Conservation (phyloP, 2,329 filamentous ascomycete species). For the Sporothrix mexicana region DNA sequence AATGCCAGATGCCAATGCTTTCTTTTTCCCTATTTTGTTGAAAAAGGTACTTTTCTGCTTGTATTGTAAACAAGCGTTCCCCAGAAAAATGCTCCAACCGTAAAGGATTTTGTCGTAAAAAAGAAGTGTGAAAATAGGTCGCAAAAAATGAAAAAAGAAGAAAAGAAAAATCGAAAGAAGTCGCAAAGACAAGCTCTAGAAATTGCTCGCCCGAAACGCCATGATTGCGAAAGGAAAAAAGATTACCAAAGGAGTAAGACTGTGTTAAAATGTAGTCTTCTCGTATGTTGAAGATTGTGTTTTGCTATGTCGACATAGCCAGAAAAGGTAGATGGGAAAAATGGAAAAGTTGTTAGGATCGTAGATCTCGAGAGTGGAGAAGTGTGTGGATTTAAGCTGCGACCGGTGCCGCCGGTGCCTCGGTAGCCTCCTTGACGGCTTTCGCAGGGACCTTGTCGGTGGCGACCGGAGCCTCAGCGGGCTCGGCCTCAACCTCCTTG, state of each 20-base stretch:
- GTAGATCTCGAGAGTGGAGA: not conserved
- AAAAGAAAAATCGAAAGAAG: not conserved
- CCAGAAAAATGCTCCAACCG: not conserved
- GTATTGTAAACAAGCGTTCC: not conserved
- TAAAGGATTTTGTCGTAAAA: not conserved
- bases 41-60: constrained; percentile 37
- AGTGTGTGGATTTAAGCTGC: not conserved
- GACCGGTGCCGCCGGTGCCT: not conserved
- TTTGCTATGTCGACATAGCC: not conserved
- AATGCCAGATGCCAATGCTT: constrained; percentile 9
- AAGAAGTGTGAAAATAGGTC: not conserved
- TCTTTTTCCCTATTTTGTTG: constrained; percentile 39
- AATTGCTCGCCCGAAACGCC: constrained; percentile 27
- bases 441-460: constrained; percentile 33
- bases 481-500: constrained; percentile 44
- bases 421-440: constrained; percentile 18
- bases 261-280: constrained; percentile 34
- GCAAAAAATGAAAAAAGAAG: constrained; percentile 9
- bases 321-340: constrained; percentile 4
- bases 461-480: constrained; percentile 35
- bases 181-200: constrained; percentile 23
- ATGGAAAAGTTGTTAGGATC: not conserved
- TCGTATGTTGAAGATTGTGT: constrained; percentile 33
- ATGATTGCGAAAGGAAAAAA: constrained; percentile 10
- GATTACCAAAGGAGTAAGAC: constrained; percentile 29